phyloP scores from a whole-genome alignment of 805 yeast genomes.

The Pichia sporocuriosa region DNA sequence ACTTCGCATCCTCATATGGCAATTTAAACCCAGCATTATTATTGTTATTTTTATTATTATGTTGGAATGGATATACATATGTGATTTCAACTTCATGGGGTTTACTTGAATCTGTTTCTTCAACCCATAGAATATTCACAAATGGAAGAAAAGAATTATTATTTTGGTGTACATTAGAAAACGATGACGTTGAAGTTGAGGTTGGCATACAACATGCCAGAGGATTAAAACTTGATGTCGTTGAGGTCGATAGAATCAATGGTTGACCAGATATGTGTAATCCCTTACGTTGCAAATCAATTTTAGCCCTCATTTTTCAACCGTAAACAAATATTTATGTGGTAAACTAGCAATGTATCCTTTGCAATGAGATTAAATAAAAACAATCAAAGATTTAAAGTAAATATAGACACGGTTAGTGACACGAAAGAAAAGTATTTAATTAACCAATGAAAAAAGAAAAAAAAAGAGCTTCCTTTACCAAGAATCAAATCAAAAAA shows the following conservation, averaged over 20 bases:
- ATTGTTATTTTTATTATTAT: conserved; percentile 2
- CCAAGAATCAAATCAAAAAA: background rate
- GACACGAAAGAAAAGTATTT: no score
- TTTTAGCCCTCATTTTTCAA: conserved; percentile 5
- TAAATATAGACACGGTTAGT: no score
- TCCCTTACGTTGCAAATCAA: conserved; percentile 5
- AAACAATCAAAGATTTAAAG: no score
- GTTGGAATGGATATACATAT: conserved; percentile 11
- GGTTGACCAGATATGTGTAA: conserved; percentile 10
- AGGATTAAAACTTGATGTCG: background rate
- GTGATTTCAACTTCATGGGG: conserved; percentile 21
- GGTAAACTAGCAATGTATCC: no score
- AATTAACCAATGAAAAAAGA: no score
- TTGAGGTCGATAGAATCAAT: background rate
- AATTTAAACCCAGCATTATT: background rate
- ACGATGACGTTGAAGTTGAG: conserved; percentile 14
- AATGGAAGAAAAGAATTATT: conserved; percentile 17
- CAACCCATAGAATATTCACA: conserved; percentile 24
- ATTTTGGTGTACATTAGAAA: background rate
- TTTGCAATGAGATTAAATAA: no score
- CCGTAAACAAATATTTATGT: background rate
- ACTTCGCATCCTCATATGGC: conserved; percentile 10
- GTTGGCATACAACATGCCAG: conserved; percentile 14
- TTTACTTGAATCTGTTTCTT: conserved; percentile 12
- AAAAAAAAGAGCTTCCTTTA: background rate